A percentile compares a stretch with the other conserved stretches of the same genome.
phyloP scores from a whole-genome alignment of 2,329 filamentous ascomycete species.

The Clarireedia hainanense region DNA sequence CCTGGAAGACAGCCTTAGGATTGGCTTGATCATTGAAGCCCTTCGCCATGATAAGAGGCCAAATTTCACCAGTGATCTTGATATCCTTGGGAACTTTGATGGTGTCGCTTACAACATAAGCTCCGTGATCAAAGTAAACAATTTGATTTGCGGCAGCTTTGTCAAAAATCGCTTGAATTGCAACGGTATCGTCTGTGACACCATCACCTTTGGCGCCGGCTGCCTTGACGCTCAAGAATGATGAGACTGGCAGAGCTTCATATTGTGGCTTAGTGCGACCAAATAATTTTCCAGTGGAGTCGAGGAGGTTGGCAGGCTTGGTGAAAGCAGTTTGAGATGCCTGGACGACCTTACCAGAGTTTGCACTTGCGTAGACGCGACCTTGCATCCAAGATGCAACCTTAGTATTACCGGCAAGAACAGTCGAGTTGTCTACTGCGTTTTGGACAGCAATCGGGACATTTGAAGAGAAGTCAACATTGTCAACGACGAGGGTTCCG shows the following conservation, averaged over 20 bases:
- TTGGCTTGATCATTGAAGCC: slow-evolving; percentile 73
- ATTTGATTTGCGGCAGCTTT: slow-evolving; percentile 54
- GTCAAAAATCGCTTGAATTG: slow-evolving; percentile 73
- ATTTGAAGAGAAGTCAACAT: slow-evolving; percentile 69
- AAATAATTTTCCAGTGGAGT: slow-evolving; percentile 59
- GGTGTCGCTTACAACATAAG: slow-evolving; percentile 58
- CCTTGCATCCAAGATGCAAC: slow-evolving; percentile 75
- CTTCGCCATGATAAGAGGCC: slow-evolving; percentile 80
- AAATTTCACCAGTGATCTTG: slow-evolving; percentile 85
- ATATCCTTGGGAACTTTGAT: slow-evolving; percentile 69
- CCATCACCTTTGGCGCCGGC: slow-evolving; percentile 85
- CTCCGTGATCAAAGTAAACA: slow-evolving; percentile 67
- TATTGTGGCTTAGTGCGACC: slow-evolving; percentile 89
- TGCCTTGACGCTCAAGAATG: slow-evolving; percentile 77
- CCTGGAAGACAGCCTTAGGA: slow-evolving; percentile 76
- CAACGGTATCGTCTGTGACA: slow-evolving; percentile 74
- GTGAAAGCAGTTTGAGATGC: slow-evolving; percentile 40
- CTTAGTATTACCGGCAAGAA: slow-evolving; percentile 63
- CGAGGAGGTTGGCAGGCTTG: slow-evolving; percentile 62
- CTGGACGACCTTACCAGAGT: slow-evolving; percentile 49
- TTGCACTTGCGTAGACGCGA: slow-evolving; percentile 51
- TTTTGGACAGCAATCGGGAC: slow-evolving; percentile 60
- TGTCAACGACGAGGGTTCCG: slow-evolving; percentile 78
- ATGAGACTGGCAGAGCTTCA: slow-evolving; percentile 52
- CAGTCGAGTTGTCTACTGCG: slow-evolving; percentile 43